phyloP scores from a whole-genome alignment of 73 alveolate genomes.

The Strombidium stylifer region DNA sequence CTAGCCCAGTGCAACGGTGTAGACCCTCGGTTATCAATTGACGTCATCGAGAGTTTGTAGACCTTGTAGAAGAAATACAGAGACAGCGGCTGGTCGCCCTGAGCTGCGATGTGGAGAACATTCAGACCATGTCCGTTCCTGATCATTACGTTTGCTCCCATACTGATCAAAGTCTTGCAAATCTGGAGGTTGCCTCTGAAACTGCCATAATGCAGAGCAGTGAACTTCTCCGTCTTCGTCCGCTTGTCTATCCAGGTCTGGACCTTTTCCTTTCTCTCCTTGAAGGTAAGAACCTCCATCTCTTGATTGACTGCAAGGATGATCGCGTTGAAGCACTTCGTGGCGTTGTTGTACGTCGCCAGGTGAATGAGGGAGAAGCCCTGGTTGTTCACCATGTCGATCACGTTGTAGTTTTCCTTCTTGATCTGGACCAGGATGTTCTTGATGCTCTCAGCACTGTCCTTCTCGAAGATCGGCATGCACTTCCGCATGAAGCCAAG shows the following conservation, averaged over 20 bases:
- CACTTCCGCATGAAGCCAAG: too few relatives aligned
- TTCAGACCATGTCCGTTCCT: constrained; percentile 6
- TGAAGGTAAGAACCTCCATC: too few relatives aligned
- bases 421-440: neutral
- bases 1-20: constrained; percentile 94
- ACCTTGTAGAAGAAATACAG: constrained; percentile 60
- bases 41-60: constrained; percentile 18
- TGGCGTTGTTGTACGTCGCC: neutral
- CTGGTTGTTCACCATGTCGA: neutral
- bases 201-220: neutral
- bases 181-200: neutral
- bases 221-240: neutral
- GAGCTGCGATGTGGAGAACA: constrained; percentile 92
- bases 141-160: neutral
- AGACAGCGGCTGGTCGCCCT: constrained; percentile 84
- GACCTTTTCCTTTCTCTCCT: neutral
- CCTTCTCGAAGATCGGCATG: too few relatives aligned
- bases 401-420: neutral
- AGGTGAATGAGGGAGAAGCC: neutral
- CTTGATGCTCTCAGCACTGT: too few relatives aligned
- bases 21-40: constrained; percentile 41
- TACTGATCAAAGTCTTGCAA: neutral
- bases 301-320: neutral
- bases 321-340: neutral
- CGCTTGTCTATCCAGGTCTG: neutral